phyloP scores from a whole-genome alignment of 768 basidiomycete species.

The Chalciporus chontae region DNA sequence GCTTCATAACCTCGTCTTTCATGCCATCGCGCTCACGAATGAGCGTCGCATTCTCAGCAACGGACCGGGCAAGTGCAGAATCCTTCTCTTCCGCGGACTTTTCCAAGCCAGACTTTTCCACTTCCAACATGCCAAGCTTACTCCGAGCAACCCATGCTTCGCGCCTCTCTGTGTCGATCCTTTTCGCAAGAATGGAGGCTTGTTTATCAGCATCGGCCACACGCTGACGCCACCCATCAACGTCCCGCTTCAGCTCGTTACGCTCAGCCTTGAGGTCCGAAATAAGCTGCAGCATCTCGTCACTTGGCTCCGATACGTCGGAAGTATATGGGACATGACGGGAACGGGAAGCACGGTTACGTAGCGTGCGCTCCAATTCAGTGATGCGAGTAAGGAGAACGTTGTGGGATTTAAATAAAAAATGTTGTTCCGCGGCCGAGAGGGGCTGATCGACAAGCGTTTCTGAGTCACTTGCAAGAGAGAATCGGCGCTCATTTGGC shows the following conservation, averaged over 20 bases:
- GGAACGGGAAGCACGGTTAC: constrained; percentile 42
- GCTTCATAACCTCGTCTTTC: constrained; percentile 27
- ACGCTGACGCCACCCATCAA: constrained; percentile 80
- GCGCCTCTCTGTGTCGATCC: constrained; percentile 73
- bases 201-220: constrained; percentile 76
- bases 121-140: constrained; percentile 58
- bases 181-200: constrained; percentile 56
- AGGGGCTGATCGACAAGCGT: constrained; percentile 43
- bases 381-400: constrained; percentile 79
- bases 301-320: constrained; percentile 51
- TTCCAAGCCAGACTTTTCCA: constrained; percentile 59
- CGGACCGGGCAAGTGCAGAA: constrained; percentile 27
- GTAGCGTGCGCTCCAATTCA: constrained; percentile 69
- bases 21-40: constrained; percentile 28
- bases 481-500: constrained; percentile 49
- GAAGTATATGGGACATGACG: constrained; percentile 52
- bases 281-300: constrained; percentile 75
- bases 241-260: constrained; percentile 84
- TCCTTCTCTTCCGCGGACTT: constrained; percentile 41
- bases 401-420: constrained; percentile 82
- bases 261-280: constrained; percentile 83
- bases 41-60: constrained; percentile 24
- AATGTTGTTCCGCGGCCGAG: constrained; percentile 75
- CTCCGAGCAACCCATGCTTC: constrained; percentile 87
- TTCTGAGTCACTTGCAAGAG: constrained; percentile 28